Evolutionary conservation across 176 grass and related monocot genomes (phyloP), one percentile per base, ranked within the genome.

Genomic region (Bothriochloa decipiens): DNA sequence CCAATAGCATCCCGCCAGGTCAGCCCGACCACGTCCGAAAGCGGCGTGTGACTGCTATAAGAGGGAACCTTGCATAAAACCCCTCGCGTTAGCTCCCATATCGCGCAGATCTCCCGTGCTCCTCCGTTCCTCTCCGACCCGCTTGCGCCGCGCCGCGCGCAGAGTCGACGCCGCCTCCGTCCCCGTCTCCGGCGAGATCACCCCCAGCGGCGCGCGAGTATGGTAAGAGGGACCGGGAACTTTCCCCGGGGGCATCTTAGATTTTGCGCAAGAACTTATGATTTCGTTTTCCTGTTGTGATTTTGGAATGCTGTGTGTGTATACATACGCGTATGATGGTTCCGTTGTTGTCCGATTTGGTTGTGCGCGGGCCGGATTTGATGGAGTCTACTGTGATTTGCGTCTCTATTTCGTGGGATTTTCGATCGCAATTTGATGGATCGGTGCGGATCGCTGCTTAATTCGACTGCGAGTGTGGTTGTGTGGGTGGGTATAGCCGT

Each of bases 191-290:
- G 65, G 52, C 60, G 72, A 71, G 65, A 35, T 81, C 70, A 17
- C 20, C 40, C 5, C 39, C 28, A 13, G n/a, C 28, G 52, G 16
- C 57, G 45, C 60, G 81, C 87, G 4, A 17, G 8, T 20, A 90
- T 90, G 88, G 88, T 89, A 65, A 86, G 78, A 6, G 29, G 26
- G 60, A 37, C 5, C 58, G 8, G 13, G 7, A 64, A 25, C 25
- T 5, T 58, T 10, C 20, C 2, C 17, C 13, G 0, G 1, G 32
- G 8, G 55, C 8, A 14, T 16, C 60, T 39, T 11, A 57, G 13
- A 62, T 60, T 80, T 45, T 9, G 42, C 36, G 68, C 16, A 8
- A 8, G 18, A 65, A 13, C 49, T 70, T 37, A 2, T 8, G 11
- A 27, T 25, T 29, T 68, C 20, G 15, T 15, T 57, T 41, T 9